A percentile compares a stretch with the other conserved stretches of the same genome.
phyloP scores from a whole-genome alignment of 352 stramenopile species.

The Elongisporangium undulatum region DNA sequence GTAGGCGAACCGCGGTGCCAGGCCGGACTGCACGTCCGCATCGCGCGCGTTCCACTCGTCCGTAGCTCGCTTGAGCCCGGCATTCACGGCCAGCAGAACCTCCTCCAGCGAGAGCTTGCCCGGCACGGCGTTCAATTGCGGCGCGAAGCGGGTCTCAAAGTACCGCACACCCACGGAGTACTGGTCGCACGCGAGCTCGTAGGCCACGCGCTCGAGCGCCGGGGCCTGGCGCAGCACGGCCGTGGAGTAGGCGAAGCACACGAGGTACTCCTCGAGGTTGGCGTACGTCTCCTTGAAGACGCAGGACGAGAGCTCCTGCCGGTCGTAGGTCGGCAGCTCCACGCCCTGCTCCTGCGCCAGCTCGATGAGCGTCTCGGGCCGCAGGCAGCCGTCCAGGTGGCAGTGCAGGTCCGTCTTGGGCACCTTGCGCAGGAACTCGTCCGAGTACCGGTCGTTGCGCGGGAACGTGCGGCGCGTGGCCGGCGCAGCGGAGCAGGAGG shows the following conservation, averaged over 20 bases:
- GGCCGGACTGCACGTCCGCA: slow-evolving; percentile 33
- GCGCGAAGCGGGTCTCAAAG: slow-evolving; percentile 85
- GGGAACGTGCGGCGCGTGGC: slow-evolving; percentile 24
- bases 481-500: background rate
- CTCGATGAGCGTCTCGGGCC: slow-evolving; percentile 79
- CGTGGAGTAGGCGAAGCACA: slow-evolving; percentile 74
- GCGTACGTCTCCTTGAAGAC: slow-evolving; percentile 84
- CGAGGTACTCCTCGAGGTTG: slow-evolving; percentile 80
- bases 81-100: slow-evolving; percentile 64
- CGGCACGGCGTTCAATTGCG: slow-evolving; percentile 69
- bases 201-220: slow-evolving; percentile 80
- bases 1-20: slow-evolving; percentile 69
- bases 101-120: slow-evolving; percentile 64
- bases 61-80: slow-evolving; percentile 53
- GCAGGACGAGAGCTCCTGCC: slow-evolving; percentile 37
- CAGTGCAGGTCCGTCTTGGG: slow-evolving; percentile 87
- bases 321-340: slow-evolving; percentile 72
- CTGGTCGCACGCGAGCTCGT: slow-evolving; percentile 82
- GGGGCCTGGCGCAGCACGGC: slow-evolving; percentile 53
- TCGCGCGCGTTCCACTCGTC: slow-evolving; percentile 63
- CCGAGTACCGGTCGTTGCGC: slow-evolving; percentile 48
- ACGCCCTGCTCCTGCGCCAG: slow-evolving; percentile 69
- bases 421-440: slow-evolving; percentile 66
- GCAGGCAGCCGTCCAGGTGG: slow-evolving; percentile 83
- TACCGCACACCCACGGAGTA: slow-evolving; percentile 77